Base-by-base conservation (phyloP, 495 filamentous ascomycete genomes). In the Neurospora sp. region DNA sequence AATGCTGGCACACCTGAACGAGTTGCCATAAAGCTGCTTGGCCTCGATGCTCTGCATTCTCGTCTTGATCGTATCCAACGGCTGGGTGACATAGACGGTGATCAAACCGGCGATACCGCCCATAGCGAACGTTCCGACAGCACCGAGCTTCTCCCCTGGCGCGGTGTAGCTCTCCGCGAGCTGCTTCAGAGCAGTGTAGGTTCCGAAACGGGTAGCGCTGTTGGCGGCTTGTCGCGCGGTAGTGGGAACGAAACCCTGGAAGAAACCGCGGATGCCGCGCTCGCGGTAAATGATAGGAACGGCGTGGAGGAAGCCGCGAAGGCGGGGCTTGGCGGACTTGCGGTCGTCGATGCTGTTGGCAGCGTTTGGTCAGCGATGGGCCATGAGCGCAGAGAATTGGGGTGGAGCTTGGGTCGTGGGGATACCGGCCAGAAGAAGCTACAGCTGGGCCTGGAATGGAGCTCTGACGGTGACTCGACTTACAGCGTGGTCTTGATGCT, bases 21-120 rank as follows among this genome's bases (percentile, higher is more conserved):
- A 96, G 80, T 98, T 98, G 77, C 89, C 93, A 77, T 99, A 99
- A 73, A 92, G 82, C 65, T 84, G 86, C 70, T 88, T 88, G 8
- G 96, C 94, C 79, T 98, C 94, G 59, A 97, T 91, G 38, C 92
- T 96, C 89, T 99, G 96, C 96, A 99, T 99, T 72, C 94, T 88
- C 72, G 96, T 99, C 86, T 99, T 99, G 71, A 99, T 88, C 0
- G 94, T 97, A 79, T 99, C 96, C 44, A 99, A 83, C 16, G 96
- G 96, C 82, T 98, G 96, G 8, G 96, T 90, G 65, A 88, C 92
- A 70, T 92, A 97, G 78, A 99, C 96, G 5, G 96, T 99, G 74
- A 99, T 96, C 1, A 96, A 80, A 16, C 96, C 96, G 4, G 96
- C 96, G 45, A 94, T 82, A 20, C 91, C 96, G 37, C 96, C 96